These are phyloP conservation scores for Cladosporium sp. DNA, from an alignment of 2,329 filamentous ascomycete genomes.

Conservation along the genomic window DNA sequence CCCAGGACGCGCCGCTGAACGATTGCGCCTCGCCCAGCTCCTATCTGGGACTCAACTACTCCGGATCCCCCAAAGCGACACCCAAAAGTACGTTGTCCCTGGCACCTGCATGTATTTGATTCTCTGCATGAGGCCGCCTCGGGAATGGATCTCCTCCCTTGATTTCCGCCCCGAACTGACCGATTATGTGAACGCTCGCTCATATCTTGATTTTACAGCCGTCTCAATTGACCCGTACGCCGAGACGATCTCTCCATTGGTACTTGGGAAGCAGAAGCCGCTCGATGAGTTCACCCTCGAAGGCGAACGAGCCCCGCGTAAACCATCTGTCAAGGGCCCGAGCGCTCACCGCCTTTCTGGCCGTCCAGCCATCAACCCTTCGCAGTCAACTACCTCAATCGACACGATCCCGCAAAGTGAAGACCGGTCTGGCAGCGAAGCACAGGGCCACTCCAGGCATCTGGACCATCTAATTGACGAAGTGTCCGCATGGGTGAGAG, in stretches of 20 bases:
- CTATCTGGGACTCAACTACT: constrained; percentile 19
- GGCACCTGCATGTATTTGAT: not conserved
- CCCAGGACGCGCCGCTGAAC: constrained; percentile 4
- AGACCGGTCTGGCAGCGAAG: not conserved
- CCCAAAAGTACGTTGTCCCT: constrained; percentile 23
- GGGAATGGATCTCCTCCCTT: too few species aligned
- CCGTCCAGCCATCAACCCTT: constrained; percentile 28
- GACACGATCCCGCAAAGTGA: constrained; percentile 1
- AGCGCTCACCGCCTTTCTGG: constrained; percentile 36
- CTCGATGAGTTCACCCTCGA: constrained; percentile 36
- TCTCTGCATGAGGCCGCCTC: not conserved
- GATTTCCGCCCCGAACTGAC: too few species aligned
- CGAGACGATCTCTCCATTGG: constrained; percentile 42
- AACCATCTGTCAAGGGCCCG: constrained; percentile 33
- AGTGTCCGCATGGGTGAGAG: constrained; percentile 75
- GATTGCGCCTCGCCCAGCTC: constrained; percentile 25
- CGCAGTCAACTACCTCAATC: not conserved
- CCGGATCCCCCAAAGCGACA: constrained; percentile 12
- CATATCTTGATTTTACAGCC: constrained; percentile 26
- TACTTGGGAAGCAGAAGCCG: constrained; percentile 41
- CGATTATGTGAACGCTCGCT: not conserved
- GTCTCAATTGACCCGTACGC: constrained; percentile 40
- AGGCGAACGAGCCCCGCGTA: constrained; percentile 27
- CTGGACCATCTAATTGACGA: constrained; percentile 55
- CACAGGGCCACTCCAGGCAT: constrained; percentile 5